These are phyloP conservation scores for Boletus fagicola DNA, from an alignment of 768 basidiomycete species.

Conservation along the genomic window DNA sequence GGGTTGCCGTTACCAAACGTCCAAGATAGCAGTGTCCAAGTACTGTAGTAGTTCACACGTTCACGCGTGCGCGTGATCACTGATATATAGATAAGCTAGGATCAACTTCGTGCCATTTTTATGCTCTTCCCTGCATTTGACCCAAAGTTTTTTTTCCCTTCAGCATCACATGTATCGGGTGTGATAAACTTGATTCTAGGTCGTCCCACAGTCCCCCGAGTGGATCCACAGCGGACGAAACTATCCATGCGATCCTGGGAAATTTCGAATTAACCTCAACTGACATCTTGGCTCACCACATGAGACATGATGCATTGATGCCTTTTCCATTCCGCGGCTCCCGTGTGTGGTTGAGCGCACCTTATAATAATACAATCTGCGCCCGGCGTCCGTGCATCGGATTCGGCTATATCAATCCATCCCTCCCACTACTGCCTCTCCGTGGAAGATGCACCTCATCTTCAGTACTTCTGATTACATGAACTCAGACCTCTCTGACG, in stretches of 20 bases:
- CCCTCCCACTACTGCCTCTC: background rate
- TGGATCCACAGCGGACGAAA: background rate
- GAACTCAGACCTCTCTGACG: conserved; percentile 23
- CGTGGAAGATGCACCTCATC: conserved; percentile 19
- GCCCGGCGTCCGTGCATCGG: background rate
- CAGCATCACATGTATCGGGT: too few relatives aligned
- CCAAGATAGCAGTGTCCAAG: too few relatives aligned
- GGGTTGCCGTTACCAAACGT: background rate
- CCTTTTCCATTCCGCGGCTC: background rate
- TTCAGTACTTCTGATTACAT: conserved; percentile 21
- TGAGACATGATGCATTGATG: background rate
- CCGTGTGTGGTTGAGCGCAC: conserved; percentile 3
- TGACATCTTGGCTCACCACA: conserved; percentile 16
- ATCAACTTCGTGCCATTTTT: background rate
- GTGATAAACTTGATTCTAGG: background rate
- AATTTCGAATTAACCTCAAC: background rate
- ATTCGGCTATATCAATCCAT: background rate
- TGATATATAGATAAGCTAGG: too few relatives aligned
- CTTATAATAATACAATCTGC: background rate
- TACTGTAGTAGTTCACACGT: too few relatives aligned
- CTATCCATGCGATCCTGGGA: background rate
- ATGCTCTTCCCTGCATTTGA: background rate
- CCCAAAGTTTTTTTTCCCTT: too few relatives aligned
- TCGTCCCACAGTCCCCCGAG: background rate
- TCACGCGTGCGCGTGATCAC: too few relatives aligned